Base-by-base conservation (phyloP, 768 basidiomycete species). In the Boletellus ananas region DNA sequence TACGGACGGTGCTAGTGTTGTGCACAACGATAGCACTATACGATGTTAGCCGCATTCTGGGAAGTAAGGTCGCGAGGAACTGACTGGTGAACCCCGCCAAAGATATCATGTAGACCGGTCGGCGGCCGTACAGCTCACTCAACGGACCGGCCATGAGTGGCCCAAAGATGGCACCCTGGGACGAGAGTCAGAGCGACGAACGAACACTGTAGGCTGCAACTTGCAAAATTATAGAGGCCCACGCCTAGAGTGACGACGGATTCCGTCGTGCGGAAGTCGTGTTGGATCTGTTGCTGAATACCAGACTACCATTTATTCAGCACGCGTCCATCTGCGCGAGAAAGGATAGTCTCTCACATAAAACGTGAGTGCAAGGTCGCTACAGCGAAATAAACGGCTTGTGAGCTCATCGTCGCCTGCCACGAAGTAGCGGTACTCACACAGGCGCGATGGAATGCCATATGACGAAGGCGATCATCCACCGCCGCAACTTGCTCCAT, bases 371-470 rank as follows among this genome's bases (percentile, higher is more conserved):
- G 65, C 20, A 39, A 65, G 48, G 18, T 65, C 64, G 20, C 64
- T 65, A 36, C n/a, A 16, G 13, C 1, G 18, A 44, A 14, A 31
- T 7, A 35, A 34, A 25, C 3, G 13, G 17, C 23, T 36, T 54
- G 39, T 46, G 45, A 44, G 21, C 9, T 16, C 33, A 6, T 8
- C 1, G 29, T 7, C 12, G 12, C 8, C 13, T 18, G 13, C 2
- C 1, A 45, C 9, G 21, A 20, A 40, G 11, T 5, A 21, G 21
- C 40, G 11, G 16, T 13, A 49, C 65, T 44, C n/a, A 65, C 65
- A 66, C 55, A 12, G 65, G 65, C 27, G 66, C 65, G 17, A 67
- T 65, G 14, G 52, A 49, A 31, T 65, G 59, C 63, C 60, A 67
- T 38, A 66, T 45, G 16, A 66, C 59, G 27, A 67, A 53, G n/a